Percentiles rank a stretch among this genome's conserved stretches.
phyloP scores from a whole-genome alignment of 2,329 filamentous ascomycete genomes.

The Fusarium sp. region DNA sequence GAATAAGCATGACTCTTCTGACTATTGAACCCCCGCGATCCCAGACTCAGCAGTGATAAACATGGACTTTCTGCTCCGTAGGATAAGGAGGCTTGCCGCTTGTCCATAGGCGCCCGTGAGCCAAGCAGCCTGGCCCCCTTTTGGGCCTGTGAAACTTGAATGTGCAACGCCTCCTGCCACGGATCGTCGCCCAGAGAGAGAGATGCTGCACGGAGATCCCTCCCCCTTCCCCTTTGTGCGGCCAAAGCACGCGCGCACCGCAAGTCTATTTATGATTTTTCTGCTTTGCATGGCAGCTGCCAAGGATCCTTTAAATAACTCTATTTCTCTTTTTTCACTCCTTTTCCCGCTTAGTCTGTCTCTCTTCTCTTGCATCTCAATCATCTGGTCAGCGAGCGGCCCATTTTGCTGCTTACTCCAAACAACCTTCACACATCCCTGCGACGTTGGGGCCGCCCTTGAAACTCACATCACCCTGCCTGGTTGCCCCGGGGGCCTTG shows the following conservation, averaged over 20 bases:
- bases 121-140: not conserved
- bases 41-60: slow-evolving; percentile 1
- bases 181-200: slow-evolving; percentile 30
- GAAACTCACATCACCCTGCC: not conserved
- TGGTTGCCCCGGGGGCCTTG: not conserved
- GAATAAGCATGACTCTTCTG: not conserved
- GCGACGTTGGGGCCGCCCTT: not conserved
- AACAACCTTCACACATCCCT: slow-evolving; percentile 10
- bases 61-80: not conserved
- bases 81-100: slow-evolving; percentile 20
- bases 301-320: not conserved
- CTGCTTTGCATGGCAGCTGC: not conserved
- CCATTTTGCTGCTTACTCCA: not conserved
- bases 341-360: not conserved
- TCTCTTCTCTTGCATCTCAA: not conserved
- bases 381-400: not conserved
- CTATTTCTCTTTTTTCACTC: not conserved
- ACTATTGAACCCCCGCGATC: not conserved
- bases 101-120: slow-evolving; percentile 23
- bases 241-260: slow-evolving; percentile 9
- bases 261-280: slow-evolving; percentile 19
- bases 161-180: slow-evolving; percentile 38
- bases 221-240: slow-evolving; percentile 27
- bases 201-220: not conserved
- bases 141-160: slow-evolving; percentile 36